A percentile compares a stretch with the other conserved stretches of the same genome.
These are phyloP conservation scores for Mycena sanguinolenta DNA, from an alignment of 768 basidiomycete species.

Conservation along the genomic window DNA sequence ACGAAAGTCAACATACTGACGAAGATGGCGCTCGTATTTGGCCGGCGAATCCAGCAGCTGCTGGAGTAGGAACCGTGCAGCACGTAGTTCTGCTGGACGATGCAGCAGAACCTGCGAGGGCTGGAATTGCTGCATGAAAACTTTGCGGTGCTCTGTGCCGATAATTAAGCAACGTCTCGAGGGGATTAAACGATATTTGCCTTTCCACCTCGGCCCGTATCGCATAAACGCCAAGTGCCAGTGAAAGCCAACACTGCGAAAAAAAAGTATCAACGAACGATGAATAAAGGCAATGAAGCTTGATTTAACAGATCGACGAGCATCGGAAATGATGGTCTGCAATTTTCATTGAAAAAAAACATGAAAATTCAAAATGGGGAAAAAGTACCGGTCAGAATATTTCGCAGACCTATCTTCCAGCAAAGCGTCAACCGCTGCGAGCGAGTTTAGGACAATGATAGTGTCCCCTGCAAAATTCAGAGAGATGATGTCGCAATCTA, in stretches of 20 bases:
- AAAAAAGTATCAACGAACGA: too few species aligned
- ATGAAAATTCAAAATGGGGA: too few species aligned
- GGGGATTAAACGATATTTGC: neutral
- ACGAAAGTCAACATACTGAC: slow-evolving; percentile 31
- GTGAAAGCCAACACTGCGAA: too few species aligned
- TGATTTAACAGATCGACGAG: too few species aligned
- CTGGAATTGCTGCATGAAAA: neutral
- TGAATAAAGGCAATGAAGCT: too few species aligned
- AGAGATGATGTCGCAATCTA: neutral
- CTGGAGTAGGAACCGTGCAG: slow-evolving; percentile 15
- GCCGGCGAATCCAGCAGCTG: slow-evolving; percentile 17
- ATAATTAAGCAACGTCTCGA: neutral
- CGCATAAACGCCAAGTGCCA: too few species aligned
- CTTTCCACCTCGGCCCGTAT: neutral
- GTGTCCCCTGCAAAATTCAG: neutral
- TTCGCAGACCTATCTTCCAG: neutral
- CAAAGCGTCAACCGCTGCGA: neutral
- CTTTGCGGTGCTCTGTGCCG: neutral
- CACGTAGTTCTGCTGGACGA: slow-evolving; percentile 7
- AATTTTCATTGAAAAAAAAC: too few species aligned
- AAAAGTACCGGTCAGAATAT: neutral
- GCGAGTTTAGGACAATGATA: neutral
- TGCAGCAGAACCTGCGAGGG: neutral
- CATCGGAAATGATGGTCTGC: too few species aligned
- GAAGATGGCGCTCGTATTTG: slow-evolving; percentile 24